Conservation (phyloP, 2,329 filamentous ascomycete genomes). For the Aureobasidium pullulans region DNA sequence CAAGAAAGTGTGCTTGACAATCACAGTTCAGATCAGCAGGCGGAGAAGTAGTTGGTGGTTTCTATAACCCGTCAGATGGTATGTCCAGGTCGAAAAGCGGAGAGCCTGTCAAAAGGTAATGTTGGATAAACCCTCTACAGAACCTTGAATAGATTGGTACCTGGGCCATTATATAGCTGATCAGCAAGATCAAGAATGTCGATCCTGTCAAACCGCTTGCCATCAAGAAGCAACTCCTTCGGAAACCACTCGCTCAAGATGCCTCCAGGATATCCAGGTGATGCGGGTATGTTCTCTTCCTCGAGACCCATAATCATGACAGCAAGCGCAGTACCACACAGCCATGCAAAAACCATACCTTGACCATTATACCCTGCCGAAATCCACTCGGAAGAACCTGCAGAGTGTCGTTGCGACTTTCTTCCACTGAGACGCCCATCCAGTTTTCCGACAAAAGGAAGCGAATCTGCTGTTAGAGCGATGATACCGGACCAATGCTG, state of each 20-base stretch:
- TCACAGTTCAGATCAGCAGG: neutral
- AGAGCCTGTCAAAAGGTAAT: too few species aligned
- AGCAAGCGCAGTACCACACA: neutral
- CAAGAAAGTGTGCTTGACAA: neutral
- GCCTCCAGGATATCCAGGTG: neutral
- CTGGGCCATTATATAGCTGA: too few species aligned
- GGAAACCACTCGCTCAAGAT: neutral
- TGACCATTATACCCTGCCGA: constrained; percentile 1
- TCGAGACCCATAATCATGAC: neutral
- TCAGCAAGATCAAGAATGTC: constrained; percentile 1
- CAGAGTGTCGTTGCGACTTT: neutral
- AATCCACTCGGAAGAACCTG: neutral
- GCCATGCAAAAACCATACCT: neutral
- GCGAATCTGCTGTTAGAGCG: neutral
- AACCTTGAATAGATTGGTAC: too few species aligned
- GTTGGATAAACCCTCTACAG: too few species aligned
- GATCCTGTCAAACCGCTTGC: neutral
- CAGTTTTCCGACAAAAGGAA: neutral
- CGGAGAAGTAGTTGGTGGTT: neutral
- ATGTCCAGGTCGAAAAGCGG: too few species aligned
- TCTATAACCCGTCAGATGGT: too few species aligned
- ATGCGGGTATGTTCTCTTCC: neutral
- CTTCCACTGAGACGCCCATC: neutral
- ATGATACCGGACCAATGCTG: constrained; percentile 4
- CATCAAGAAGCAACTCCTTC: neutral